Percentiles rank a stretch among this genome's conserved stretches.
Evolutionary conservation across 2,329 filamentous ascomycete species (phyloP).

Genomic region (Rhynchosporium graminicola): DNA sequence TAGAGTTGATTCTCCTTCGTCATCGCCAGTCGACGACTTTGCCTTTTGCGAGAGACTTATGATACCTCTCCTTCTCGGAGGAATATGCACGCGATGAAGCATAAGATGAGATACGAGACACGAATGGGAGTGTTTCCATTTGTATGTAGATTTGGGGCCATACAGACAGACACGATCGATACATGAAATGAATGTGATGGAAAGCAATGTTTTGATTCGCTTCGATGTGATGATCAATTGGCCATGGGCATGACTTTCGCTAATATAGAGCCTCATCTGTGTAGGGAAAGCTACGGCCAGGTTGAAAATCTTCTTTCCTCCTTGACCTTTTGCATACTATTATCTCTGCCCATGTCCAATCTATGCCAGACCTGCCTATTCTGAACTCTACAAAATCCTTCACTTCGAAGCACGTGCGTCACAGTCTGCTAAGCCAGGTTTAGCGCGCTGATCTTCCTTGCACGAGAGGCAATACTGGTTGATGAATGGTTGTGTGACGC

Average conservation of each 20-base stretch:
- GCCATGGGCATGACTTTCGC: neutral
- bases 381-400: neutral
- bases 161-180: slow-evolving; percentile 15
- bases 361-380: neutral
- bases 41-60: slow-evolving; percentile 29
- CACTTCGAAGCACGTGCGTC: neutral
- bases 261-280: neutral
- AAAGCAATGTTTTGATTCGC: slow-evolving; percentile 4
- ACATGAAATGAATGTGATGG: slow-evolving; percentile 13
- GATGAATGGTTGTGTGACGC: neutral
- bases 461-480: neutral
- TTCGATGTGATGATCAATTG: neutral
- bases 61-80: slow-evolving; percentile 30
- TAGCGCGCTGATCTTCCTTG: neutral
- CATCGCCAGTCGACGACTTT: slow-evolving; percentile 34
- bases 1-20: slow-evolving; percentile 37
- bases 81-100: slow-evolving; percentile 24
- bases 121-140: slow-evolving; percentile 18
- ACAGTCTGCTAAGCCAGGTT: neutral
- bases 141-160: slow-evolving; percentile 26
- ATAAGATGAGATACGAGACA: slow-evolving; percentile 25
- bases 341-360: neutral
- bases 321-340: neutral
- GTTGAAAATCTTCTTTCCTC: neutral
- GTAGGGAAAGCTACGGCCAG: neutral